Base-by-base conservation (phyloP, 208 protist species). In the Phytomonas sp. region DNA sequence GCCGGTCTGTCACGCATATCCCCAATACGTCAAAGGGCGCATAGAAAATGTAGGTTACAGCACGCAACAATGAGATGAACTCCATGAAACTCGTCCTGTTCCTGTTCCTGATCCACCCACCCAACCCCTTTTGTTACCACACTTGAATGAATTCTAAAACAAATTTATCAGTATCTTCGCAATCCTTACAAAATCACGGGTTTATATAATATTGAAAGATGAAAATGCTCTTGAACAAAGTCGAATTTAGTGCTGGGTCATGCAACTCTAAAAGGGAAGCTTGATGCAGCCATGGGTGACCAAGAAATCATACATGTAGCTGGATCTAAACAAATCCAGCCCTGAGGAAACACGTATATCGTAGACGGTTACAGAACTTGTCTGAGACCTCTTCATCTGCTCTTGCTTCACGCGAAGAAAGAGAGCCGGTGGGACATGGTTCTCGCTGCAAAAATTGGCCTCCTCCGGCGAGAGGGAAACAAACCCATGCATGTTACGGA, bases 341-440 rank as follows among this genome's bases (percentile, higher is more conserved):
- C 89, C 85, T 13, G 88, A 91, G 33, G 73, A 83, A 31, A 93
- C 84, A 43, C 92, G 87, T 3, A 95, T 75, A 68, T 95, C 92
- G 76, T 95, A 97, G 30, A 89, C 74, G 28, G 87, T 95, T 63
- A 97, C 81, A 9, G 80, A 75, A 40, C 68, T 76, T 56, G 73
- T 81, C 66, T 93, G 80, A 3, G 83, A 68, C 80, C 88, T 89
- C 63, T 96, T 85, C 26, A 81, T 61, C 78, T 95, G 83, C 73
- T 94, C 86, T 66, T 92, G 78, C 76, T 93, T 93, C 7, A 93
- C 80, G 29, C 90, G 89, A 34, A 97, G 80, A 76, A 92, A 97
- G 32, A 94, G 81, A 4, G 77, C 81, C 11, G 92, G 92, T 0
- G 92, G 87, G 61, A 95, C 88, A 79, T 97, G 92, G 68, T 84